Evolutionary conservation across 2,329 filamentous ascomycete species (phyloP).

Genomic region (Didymella pomorum): DNA sequence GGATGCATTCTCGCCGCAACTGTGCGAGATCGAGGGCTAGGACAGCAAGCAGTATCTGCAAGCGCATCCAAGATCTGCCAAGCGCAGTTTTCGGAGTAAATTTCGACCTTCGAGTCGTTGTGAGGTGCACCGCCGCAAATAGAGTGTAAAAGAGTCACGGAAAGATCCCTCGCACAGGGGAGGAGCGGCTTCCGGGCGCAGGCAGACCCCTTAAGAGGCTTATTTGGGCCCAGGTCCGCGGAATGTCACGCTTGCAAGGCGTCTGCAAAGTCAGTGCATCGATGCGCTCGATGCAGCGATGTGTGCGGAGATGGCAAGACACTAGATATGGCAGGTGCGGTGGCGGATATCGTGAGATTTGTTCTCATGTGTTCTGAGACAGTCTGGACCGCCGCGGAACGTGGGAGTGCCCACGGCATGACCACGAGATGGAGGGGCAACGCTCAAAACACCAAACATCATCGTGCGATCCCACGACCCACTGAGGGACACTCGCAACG

Average conservation of each 20-base stretch:
- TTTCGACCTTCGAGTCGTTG: not conserved
- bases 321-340: conserved; percentile 14
- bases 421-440: conserved; percentile 2
- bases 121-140: conserved; percentile 3
- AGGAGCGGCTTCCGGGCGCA: conserved; percentile 9
- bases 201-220: not conserved
- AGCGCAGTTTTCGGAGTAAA: not conserved
- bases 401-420: not conserved
- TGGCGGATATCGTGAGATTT: conserved; percentile 16
- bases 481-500: not conserved
- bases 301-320: conserved; percentile 9
- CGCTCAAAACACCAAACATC: conserved; percentile 5
- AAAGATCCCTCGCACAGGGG: not conserved
- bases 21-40: conserved; percentile 3
- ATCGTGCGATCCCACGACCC: conserved; percentile 3
- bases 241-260: conserved; percentile 3
- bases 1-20: conserved; percentile 1
- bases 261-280: conserved; percentile 7
- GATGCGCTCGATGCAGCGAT: conserved; percentile 11
- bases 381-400: not conserved
- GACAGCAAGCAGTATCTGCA: not conserved
- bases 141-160: not conserved
- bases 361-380: not conserved
- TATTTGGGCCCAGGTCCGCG: conserved; percentile 1
- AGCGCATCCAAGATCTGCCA: conserved; percentile 4